Evolutionary conservation across 1,284 basidiomycete genomes (phyloP), one percentile per base, ranked within the genome.

Genomic region (Anthracocystis walkeri): DNA sequence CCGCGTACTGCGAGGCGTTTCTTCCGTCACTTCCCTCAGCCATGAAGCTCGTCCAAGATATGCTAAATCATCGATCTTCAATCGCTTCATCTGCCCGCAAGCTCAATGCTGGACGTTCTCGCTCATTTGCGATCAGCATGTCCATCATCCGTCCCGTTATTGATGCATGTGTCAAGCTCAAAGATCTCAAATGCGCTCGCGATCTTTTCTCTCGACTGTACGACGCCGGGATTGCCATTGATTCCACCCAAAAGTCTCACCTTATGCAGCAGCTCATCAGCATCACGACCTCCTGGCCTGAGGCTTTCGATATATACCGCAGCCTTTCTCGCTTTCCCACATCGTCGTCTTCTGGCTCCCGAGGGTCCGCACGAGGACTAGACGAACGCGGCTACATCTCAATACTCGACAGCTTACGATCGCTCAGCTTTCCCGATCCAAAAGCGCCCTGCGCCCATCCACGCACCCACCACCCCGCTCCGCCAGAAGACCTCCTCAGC

Each of bases 401-500:
- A 8, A 31, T 74, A 1, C 59, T 76, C n/a, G 49, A 69, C 18
- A 45, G 25, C 18, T 60, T 74, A 35, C 38, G 54, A 16, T 23
- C 53, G 18, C 68, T 77, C 41, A 20, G 35, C 4, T 60, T 73
- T 18, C 12, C 57, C 27, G 44, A 54, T 8, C 38, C 40, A 25
- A 45, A 29, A 45, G 29, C 23, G 7, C 27, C 23, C 16, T 33
- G n/a, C 20, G 12, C 16, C 31, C 33, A 16, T 14, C 23, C 35
- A 38, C 2, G 35, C 35, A 12, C 35, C 35, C 35, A 11, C 35
- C 14, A 50, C 45, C 84, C 89, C 7, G 89, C 91, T 1, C 88
- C 91, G 4, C 87, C 91, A 21, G 88, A 88, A 44, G 87, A 90
- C 49, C 92, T 93, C 80, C 90, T 94, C 83, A 88, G 89, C 57